A percentile compares a stretch with the other conserved stretches of the same genome.
Evolutionary conservation across 208 protist species (phyloP).

Genomic region (Phytomonas francai): DNA sequence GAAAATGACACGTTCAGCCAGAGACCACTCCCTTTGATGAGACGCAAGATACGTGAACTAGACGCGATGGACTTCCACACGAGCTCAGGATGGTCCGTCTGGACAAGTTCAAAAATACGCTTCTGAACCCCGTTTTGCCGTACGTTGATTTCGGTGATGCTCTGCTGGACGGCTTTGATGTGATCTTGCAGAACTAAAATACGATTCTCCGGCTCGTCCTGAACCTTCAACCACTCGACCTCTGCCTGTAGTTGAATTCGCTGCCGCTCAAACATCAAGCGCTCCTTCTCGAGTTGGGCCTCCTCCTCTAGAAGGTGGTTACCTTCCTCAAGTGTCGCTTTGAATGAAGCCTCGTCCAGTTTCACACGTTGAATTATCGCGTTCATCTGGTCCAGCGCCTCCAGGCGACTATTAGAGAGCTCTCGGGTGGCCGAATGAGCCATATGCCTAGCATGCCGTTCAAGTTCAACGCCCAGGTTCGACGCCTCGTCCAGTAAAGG

Average conservation of each 20-base stretch:
- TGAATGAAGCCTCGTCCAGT: constrained; percentile 28
- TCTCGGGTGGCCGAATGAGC: constrained; percentile 27
- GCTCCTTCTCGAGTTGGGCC: constrained; percentile 46
- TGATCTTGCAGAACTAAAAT: constrained; percentile 29
- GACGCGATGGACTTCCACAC: constrained; percentile 59
- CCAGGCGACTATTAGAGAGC: constrained; percentile 30
- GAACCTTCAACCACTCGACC: constrained; percentile 66
- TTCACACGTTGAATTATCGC: constrained; percentile 20
- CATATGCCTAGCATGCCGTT: constrained; percentile 21
- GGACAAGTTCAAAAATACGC: constrained; percentile 44
- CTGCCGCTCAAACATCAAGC: constrained; percentile 44
- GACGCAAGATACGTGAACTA: constrained; percentile 48
- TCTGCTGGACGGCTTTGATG: constrained; percentile 23
- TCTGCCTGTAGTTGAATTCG: constrained; percentile 68
- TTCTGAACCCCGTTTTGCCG: constrained; percentile 43
- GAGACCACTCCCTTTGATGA: constrained; percentile 59
- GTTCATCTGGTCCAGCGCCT: constrained; percentile 32
- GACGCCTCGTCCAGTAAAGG: constrained; percentile 24
- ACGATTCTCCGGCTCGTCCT: constrained; percentile 37
- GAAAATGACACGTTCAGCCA: constrained; percentile 62
- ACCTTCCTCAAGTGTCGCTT: constrained; percentile 28
- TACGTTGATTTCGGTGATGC: constrained; percentile 24
- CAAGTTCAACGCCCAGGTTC: constrained; percentile 22
- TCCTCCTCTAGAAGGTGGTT: constrained; percentile 42
- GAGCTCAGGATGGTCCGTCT: constrained; percentile 50